A percentile compares a stretch with the other conserved stretches of the same genome.
phyloP scores from a whole-genome alignment of 257 asterid genomes.

The Jaltomata sinuosa region DNA sequence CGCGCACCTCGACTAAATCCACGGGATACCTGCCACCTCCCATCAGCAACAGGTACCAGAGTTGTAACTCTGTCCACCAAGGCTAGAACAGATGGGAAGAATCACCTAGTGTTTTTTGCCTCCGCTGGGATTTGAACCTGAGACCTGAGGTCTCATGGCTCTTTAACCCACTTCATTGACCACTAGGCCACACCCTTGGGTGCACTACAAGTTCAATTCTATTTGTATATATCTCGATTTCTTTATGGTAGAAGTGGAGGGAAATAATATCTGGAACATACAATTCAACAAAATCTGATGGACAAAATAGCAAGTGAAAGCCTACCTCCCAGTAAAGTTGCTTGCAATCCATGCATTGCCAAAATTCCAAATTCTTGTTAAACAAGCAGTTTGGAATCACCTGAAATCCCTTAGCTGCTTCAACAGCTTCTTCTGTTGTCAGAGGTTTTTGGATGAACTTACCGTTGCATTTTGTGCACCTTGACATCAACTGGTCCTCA shows the following conservation, averaged over 20 bases:
- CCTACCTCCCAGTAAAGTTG: slow-evolving; percentile 96
- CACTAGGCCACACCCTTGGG: no score
- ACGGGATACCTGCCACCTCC: no score
- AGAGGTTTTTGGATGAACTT: slow-evolving; percentile 85
- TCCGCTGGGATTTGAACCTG: no score
- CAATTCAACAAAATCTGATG: neutral
- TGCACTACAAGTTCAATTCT: neutral
- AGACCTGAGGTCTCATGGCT: no score
- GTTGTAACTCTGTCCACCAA: no score
- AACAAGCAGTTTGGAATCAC: slow-evolving; percentile 89
- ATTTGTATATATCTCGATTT: neutral
- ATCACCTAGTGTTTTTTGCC: no score
- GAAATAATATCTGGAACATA: neutral
- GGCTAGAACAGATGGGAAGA: no score
- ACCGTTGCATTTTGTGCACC: slow-evolving; percentile 93
- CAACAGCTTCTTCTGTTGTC: slow-evolving; percentile 84
- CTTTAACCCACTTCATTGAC: no score
- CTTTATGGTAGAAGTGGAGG: neutral
- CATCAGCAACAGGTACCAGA: no score
- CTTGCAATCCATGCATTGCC: slow-evolving; percentile 93
- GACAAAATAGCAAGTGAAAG: neutral
- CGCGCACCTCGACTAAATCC: no score
- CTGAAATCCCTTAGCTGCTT: slow-evolving; percentile 93
- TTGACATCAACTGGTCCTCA: slow-evolving; percentile 79
- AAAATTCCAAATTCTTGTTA: slow-evolving; percentile 68